These are phyloP conservation scores for Dendrobium chrysotoxum DNA, from an alignment of 106 monocot species.

Conservation along the genomic window DNA sequence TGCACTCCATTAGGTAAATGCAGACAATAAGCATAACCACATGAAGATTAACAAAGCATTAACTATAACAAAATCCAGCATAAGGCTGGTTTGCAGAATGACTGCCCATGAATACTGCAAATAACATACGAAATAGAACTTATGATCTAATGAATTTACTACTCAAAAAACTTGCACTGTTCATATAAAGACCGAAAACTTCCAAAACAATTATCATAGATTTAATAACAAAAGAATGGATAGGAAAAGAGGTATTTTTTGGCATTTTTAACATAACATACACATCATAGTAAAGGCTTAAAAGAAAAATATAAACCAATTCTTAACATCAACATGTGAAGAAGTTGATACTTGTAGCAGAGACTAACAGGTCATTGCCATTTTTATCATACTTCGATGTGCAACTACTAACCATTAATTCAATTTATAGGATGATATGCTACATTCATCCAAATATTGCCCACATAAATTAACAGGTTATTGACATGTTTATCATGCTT, in stretches of 20 bases:
- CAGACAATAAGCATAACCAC: too few species aligned
- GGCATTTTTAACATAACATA: not conserved
- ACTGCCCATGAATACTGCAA: not conserved
- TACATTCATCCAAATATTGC: not conserved
- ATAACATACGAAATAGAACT: not conserved
- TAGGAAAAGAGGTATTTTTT: not conserved
- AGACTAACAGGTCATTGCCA: not conserved
- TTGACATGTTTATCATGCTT: not conserved
- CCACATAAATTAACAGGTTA: not conserved
- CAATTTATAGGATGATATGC: not conserved
- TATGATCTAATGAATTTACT: not conserved
- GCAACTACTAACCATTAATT: conserved; percentile 2
- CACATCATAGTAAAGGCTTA: not conserved
- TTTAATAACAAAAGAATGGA: not conserved
- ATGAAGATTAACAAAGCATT: not conserved
- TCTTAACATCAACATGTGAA: not conserved
- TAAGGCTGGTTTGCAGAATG: not conserved
- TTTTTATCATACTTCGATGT: not conserved
- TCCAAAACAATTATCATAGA: not conserved
- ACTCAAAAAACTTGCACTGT: not conserved
- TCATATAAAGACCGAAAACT: not conserved
- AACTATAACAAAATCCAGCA: not conserved
- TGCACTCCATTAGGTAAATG: too few species aligned
- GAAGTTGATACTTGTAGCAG: not conserved
- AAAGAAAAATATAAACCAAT: not conserved